These are phyloP conservation scores for Stachybotrys echinatus DNA, from an alignment of 2,329 filamentous ascomycete species.

Conservation along the genomic window DNA sequence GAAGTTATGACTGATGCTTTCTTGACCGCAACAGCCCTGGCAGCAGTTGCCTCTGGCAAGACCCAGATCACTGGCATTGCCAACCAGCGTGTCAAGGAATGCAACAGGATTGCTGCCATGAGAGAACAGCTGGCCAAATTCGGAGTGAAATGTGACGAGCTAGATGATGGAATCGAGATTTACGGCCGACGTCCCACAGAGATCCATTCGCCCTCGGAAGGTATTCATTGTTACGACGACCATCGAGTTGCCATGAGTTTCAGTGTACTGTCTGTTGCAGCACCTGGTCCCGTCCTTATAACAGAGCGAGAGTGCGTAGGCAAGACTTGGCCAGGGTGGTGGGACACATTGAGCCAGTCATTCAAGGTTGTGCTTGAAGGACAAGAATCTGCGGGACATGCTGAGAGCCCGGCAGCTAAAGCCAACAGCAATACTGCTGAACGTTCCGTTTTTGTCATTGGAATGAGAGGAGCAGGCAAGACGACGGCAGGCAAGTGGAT, in stretches of 20 bases:
- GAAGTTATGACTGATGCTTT: slow-evolving; percentile 99
- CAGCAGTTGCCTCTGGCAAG: slow-evolving; percentile 76
- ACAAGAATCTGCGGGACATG: slow-evolving; percentile 44
- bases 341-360: slow-evolving; percentile 76
- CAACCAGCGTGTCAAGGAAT: slow-evolving; percentile 97
- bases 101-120: slow-evolving; percentile 95
- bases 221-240: slow-evolving; percentile 92
- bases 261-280: slow-evolving; percentile 74
- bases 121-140: slow-evolving; percentile 92
- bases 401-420: slow-evolving; percentile 6
- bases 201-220: slow-evolving; percentile 52
- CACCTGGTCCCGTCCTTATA: slow-evolving; percentile 68
- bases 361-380: slow-evolving; percentile 78
- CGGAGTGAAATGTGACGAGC: slow-evolving; percentile 77
- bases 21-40: slow-evolving; percentile 87
- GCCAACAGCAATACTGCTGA: slow-evolving; percentile 20
- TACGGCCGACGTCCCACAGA: slow-evolving; percentile 44
- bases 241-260: slow-evolving; percentile 99
- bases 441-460: slow-evolving; percentile 85
- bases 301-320: slow-evolving; percentile 88
- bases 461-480: slow-evolving; percentile 96
- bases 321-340: slow-evolving; percentile 99
- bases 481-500: slow-evolving; percentile 90
- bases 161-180: slow-evolving; percentile 89
- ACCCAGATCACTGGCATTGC: slow-evolving; percentile 92